phyloP scores from a whole-genome alignment of 202 grass and related monocot genomes.

The Schoenoplectus tabernaemontani region DNA sequence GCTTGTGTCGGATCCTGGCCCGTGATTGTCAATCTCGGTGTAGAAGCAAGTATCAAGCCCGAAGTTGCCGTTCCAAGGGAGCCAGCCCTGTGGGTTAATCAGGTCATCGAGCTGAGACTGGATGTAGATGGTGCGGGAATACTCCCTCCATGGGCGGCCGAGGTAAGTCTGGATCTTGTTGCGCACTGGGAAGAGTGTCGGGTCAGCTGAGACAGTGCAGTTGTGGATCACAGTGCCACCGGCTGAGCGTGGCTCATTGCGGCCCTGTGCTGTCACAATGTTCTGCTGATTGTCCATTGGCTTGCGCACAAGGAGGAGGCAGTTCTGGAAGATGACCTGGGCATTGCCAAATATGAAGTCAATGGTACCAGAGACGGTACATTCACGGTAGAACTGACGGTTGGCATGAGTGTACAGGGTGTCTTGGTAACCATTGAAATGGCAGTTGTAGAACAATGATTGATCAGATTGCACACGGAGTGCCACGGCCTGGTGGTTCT shows the following conservation, averaged over 20 bases:
- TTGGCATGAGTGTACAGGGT: slow-evolving; percentile 77
- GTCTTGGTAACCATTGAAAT: slow-evolving; percentile 74
- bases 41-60: slow-evolving; percentile 80
- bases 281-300: slow-evolving; percentile 92
- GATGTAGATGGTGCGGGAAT: slow-evolving; percentile 69
- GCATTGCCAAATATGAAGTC: slow-evolving; percentile 97
- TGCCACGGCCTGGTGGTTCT: slow-evolving; percentile 75
- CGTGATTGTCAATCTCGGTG: slow-evolving; percentile 68
- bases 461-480: slow-evolving; percentile 65
- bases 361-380: slow-evolving; percentile 72
- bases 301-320: slow-evolving; percentile 51
- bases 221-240: slow-evolving; percentile 69
- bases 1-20: slow-evolving; percentile 50
- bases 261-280: slow-evolving; percentile 79
- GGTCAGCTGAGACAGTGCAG: slow-evolving; percentile 67
- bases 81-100: slow-evolving; percentile 71
- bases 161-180: slow-evolving; percentile 47
- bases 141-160: slow-evolving; percentile 70
- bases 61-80: slow-evolving; percentile 61
- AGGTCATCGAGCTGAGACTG: slow-evolving; percentile 69
- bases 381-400: slow-evolving; percentile 67
- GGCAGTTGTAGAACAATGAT: slow-evolving; percentile 68
- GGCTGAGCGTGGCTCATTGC: slow-evolving; percentile 39
- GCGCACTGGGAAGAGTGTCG: slow-evolving; percentile 19
- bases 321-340: slow-evolving; percentile 75